phyloP scores from a whole-genome alignment of 2,329 filamentous ascomycete genomes.

The Talaromyces albobiverticillius region DNA sequence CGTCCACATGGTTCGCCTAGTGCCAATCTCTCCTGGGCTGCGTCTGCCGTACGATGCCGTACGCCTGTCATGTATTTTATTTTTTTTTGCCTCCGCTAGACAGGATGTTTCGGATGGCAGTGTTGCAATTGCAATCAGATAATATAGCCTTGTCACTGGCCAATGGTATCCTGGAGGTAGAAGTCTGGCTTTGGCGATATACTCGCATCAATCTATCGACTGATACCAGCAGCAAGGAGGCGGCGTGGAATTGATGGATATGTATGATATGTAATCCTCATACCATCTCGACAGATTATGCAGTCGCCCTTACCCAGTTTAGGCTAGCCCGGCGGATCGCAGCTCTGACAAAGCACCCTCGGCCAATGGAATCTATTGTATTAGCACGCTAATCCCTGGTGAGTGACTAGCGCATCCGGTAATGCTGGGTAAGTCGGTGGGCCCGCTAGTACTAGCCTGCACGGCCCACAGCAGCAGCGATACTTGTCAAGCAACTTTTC shows the following conservation, averaged over 20 bases:
- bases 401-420: background rate
- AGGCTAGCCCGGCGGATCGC: background rate
- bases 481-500: background rate
- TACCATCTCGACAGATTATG: background rate
- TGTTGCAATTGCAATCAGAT: background rate
- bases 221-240: background rate
- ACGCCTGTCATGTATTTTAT: background rate
- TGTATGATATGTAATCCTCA: background rate
- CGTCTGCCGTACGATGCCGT: background rate
- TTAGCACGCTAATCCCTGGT: background rate
- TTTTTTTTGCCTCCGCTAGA: background rate
- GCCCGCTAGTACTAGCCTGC: too few relatives aligned
- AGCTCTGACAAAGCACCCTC: background rate
- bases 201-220: background rate
- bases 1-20: slow-evolving; percentile 11
- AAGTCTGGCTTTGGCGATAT: too few relatives aligned
- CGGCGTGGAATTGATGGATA: background rate
- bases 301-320: background rate
- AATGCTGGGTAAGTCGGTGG: background rate
- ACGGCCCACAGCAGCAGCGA: background rate
- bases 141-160: too few relatives aligned
- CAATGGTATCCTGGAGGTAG: background rate
- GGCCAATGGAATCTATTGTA: background rate
- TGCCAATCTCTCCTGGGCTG: background rate
- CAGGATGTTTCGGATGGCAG: background rate